Percentiles rank a stretch among this genome's conserved stretches.
These are phyloP conservation scores for Acanthamoeba castellanii DNA, from an alignment of 208 protist genomes.

Conservation along the genomic window DNA sequence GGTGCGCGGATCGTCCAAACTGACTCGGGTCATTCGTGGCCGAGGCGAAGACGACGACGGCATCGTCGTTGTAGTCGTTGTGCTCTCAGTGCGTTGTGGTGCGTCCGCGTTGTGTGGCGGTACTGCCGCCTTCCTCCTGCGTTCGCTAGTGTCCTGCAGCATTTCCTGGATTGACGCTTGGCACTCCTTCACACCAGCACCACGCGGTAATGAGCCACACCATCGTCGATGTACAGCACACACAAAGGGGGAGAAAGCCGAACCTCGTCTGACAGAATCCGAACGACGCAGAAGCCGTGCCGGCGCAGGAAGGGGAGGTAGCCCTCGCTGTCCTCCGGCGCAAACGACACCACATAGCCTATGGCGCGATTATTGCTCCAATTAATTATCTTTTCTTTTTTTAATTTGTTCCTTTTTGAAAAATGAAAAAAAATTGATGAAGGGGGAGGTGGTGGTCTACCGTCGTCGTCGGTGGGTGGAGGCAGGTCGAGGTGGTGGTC, in stretches of 20 bases:
- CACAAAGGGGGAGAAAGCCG: neutral
- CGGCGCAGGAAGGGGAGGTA: slow-evolving; percentile 45
- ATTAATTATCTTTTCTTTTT: neutral
- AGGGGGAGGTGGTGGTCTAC: neutral
- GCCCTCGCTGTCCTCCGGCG: slow-evolving; percentile 16
- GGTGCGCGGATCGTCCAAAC: slow-evolving; percentile 26
- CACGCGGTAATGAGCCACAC: neutral
- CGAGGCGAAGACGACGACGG: neutral
- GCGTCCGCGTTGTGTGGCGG: too few species aligned
- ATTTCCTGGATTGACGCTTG: slow-evolving; percentile 14
- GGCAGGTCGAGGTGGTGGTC: neutral
- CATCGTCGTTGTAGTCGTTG: neutral
- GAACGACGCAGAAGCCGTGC: slow-evolving; percentile 44
- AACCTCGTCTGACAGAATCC: neutral
- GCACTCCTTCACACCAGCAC: neutral
- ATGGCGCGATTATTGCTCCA: neutral
- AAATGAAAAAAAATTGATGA: neutral
- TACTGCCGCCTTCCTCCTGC: neutral
- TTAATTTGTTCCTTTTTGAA: neutral
- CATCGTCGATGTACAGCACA: neutral
- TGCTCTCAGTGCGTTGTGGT: neutral
- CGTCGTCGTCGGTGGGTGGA: neutral
- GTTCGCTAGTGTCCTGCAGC: neutral
- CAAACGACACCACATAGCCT: slow-evolving; percentile 64
- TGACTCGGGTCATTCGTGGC: neutral